phyloP scores from a whole-genome alignment of 1,284 basidiomycete species.

The Papiliotrema laurentii region DNA sequence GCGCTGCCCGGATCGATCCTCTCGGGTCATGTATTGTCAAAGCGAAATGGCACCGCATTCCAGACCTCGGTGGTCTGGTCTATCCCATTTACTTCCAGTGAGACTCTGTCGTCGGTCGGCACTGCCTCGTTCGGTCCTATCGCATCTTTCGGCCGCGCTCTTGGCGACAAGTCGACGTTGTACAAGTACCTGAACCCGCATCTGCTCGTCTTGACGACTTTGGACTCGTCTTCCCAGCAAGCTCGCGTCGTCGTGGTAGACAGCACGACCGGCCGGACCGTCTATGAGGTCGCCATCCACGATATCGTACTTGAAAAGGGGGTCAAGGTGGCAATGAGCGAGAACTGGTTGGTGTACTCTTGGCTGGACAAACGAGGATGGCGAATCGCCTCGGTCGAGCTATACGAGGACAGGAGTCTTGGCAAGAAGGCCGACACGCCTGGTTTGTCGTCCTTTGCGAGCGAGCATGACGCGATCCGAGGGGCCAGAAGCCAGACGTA shows the following conservation, averaged over 20 bases:
- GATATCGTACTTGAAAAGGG: slow-evolving; percentile 41
- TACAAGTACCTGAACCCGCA: slow-evolving; percentile 94
- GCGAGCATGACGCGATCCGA: slow-evolving; percentile 54
- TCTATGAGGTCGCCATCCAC: slow-evolving; percentile 58
- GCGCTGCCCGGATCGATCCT: slow-evolving; percentile 18
- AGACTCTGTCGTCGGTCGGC: slow-evolving; percentile 46
- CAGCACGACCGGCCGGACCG: slow-evolving; percentile 65
- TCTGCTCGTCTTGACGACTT: slow-evolving; percentile 63
- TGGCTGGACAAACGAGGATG: slow-evolving; percentile 57
- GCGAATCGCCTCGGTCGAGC: slow-evolving; percentile 71
- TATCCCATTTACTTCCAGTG: slow-evolving; percentile 57
- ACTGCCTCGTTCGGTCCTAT: slow-evolving; percentile 52
- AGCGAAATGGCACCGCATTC: slow-evolving; percentile 5
- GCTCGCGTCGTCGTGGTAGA: slow-evolving; percentile 73
- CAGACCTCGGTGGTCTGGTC: slow-evolving; percentile 53
- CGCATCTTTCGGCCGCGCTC: slow-evolving; percentile 75
- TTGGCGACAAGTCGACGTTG: slow-evolving; percentile 79
- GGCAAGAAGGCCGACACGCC: slow-evolving; percentile 68
- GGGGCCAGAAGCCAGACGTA: slow-evolving; percentile 61
- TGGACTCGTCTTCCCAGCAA: slow-evolving; percentile 34
- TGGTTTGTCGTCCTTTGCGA: slow-evolving; percentile 65
- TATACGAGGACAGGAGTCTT: slow-evolving; percentile 72
- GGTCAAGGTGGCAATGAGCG: slow-evolving; percentile 64
- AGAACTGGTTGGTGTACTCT: slow-evolving; percentile 91
- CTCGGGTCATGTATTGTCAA: slow-evolving; percentile 10